A percentile compares a stretch with the other conserved stretches of the same genome.
Conservation (phyloP, 2,329 filamentous ascomycete species). For the Endothia cerciana region DNA sequence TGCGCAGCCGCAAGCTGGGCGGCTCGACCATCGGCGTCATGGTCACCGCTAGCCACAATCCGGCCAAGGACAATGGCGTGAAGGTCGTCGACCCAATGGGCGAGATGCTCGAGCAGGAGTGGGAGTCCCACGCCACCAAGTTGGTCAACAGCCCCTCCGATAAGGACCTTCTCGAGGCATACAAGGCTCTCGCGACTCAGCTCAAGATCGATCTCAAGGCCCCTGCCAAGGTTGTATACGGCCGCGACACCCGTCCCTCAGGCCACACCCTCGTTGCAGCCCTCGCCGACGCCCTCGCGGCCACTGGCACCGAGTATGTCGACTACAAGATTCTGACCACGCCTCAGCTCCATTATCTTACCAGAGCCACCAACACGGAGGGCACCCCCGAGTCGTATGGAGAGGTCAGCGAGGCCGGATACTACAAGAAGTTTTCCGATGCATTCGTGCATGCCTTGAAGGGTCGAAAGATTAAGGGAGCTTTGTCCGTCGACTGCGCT, state of each 20-base stretch:
- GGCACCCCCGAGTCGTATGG: constrained; percentile 88
- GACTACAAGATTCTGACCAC: constrained; percentile 94
- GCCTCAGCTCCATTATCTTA: constrained; percentile 96
- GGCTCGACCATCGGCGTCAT: constrained; percentile 94
- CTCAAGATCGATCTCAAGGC: constrained; percentile 74
- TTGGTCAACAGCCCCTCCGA: constrained; percentile 85
- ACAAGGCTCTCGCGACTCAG: constrained; percentile 73
- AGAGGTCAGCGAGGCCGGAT: constrained; percentile 84
- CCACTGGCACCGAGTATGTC: constrained; percentile 72
- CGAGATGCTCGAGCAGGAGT: constrained; percentile 95
- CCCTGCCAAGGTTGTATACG: constrained; percentile 82
- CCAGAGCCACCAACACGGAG: constrained; percentile 91
- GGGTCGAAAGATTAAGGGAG: constrained; percentile 72
- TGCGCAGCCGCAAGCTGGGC: constrained; percentile 87
- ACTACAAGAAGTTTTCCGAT: constrained; percentile 87
- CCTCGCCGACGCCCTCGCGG: constrained; percentile 77
- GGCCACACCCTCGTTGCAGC: constrained; percentile 82
- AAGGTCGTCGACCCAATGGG: constrained; percentile 98
- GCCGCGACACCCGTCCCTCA: constrained; percentile 90
- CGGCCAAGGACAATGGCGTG: constrained; percentile 85
- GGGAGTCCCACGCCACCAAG: constrained; percentile 86
- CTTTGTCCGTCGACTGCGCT: constrained; percentile 88
- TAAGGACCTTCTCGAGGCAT: constrained; percentile 74
- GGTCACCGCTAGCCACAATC: constrained; percentile 95
- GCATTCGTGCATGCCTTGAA: constrained; percentile 86